These are phyloP conservation scores for Naumovozyma baii DNA, from an alignment of 805 yeast genomes.

Conservation along the genomic window DNA sequence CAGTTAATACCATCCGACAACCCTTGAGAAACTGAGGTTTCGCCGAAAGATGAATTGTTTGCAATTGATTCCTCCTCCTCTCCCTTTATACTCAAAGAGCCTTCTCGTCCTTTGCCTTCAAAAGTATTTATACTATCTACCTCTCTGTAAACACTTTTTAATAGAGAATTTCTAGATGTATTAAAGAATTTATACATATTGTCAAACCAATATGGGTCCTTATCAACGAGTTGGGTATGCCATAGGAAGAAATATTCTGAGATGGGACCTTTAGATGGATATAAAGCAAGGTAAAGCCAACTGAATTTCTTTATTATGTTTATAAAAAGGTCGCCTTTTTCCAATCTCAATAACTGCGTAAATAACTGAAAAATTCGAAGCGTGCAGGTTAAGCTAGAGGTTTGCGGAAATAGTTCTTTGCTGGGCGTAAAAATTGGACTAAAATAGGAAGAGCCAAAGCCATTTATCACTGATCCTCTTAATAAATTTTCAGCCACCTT, in stretches of 20 bases:
- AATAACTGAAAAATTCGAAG: slow-evolving; percentile 46
- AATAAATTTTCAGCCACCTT: slow-evolving; percentile 16
- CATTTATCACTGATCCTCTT: slow-evolving; percentile 9
- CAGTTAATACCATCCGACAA: slow-evolving; percentile 31
- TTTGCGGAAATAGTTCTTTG: slow-evolving; percentile 37
- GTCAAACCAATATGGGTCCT: slow-evolving; percentile 44
- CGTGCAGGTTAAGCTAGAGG: slow-evolving; percentile 34
- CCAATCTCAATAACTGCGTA: slow-evolving; percentile 47
- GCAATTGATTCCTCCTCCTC: slow-evolving; percentile 42
- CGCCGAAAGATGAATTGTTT: slow-evolving; percentile 9
- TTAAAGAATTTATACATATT: slow-evolving; percentile 43
- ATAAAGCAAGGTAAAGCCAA: slow-evolving; percentile 49
- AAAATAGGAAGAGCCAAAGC: slow-evolving; percentile 14
- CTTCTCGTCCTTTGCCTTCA: too few relatives aligned
- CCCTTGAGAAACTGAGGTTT: too few relatives aligned
- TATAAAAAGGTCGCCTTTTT: slow-evolving; percentile 37
- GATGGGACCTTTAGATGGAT: slow-evolving; percentile 37
- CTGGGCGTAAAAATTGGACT: slow-evolving; percentile 23
- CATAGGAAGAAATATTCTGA: slow-evolving; percentile 44
- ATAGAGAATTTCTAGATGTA: slow-evolving; percentile 35
- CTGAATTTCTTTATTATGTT: slow-evolving; percentile 41
- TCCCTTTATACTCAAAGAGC: too few relatives aligned
- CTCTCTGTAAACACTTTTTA: slow-evolving; percentile 33
- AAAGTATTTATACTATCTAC: too few relatives aligned
- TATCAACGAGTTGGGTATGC: slow-evolving; percentile 43